phyloP scores from a whole-genome alignment of 768 basidiomycete genomes.

The Sutorius australiensis region DNA sequence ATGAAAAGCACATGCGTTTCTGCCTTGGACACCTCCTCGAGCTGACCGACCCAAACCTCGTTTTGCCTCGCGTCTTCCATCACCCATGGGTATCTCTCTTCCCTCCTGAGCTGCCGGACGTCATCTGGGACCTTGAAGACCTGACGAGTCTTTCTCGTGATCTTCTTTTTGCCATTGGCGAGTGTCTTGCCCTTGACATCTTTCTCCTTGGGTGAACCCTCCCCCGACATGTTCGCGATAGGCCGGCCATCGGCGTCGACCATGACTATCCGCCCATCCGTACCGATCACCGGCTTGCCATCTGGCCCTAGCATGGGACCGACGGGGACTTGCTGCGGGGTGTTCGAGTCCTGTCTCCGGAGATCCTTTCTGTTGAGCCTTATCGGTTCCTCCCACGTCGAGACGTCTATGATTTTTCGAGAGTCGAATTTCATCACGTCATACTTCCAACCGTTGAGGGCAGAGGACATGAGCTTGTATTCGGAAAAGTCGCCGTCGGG shows the following conservation, averaged over 20 bases:
- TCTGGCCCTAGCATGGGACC: slow-evolving; percentile 77
- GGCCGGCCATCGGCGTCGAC: slow-evolving; percentile 74
- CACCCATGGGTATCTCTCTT: slow-evolving; percentile 91
- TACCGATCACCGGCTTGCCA: slow-evolving; percentile 78
- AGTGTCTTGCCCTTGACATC: slow-evolving; percentile 42
- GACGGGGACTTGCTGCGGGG: slow-evolving; percentile 48
- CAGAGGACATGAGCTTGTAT: slow-evolving; percentile 74
- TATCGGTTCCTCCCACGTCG: slow-evolving; percentile 67
- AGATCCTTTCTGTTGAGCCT: slow-evolving; percentile 87
- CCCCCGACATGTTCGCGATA: slow-evolving; percentile 41
- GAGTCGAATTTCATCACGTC: slow-evolving; percentile 91
- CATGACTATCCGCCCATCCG: slow-evolving; percentile 77
- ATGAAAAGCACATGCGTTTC: slow-evolving; percentile 81
- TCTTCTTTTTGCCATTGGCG: slow-evolving; percentile 60
- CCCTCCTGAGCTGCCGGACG: slow-evolving; percentile 69
- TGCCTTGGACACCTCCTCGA: slow-evolving; percentile 72
- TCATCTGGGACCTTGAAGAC: slow-evolving; percentile 81
- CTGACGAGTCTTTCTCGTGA: slow-evolving; percentile 79
- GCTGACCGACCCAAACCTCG: slow-evolving; percentile 77
- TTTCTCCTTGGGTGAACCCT: slow-evolving; percentile 31
- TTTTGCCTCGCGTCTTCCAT: slow-evolving; percentile 72
- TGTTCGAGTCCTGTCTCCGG: slow-evolving; percentile 42
- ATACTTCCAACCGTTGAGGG: slow-evolving; percentile 85
- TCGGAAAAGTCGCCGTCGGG: slow-evolving; percentile 71
- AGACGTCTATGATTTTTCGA: slow-evolving; percentile 66